Percentiles rank a stretch among this genome's conserved stretches.
Conservation (phyloP, 2,329 filamentous ascomycete genomes). For the Alternaria tenuissima region DNA sequence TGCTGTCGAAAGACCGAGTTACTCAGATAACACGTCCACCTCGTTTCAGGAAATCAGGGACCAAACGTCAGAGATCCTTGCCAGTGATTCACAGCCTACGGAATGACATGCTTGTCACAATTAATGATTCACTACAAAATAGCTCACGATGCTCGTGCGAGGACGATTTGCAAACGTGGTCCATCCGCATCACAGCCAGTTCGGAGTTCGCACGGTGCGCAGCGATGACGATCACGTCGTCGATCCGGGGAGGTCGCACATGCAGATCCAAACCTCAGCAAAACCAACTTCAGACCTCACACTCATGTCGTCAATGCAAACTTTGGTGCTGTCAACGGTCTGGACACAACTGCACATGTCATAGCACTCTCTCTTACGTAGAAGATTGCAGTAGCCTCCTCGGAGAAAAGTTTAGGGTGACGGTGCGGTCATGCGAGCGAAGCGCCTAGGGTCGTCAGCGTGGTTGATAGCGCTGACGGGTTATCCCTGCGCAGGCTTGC, state of each 20-base stretch:
- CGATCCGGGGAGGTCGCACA: slow-evolving; percentile 15
- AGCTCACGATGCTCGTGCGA: slow-evolving; percentile 1
- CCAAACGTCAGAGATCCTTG: not conserved
- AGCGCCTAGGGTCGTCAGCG: slow-evolving; percentile 11
- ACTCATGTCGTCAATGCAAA: slow-evolving; percentile 6
- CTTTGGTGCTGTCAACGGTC: not conserved
- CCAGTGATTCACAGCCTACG: not conserved
- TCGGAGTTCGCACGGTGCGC: slow-evolving; percentile 3
- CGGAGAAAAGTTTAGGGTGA: slow-evolving; percentile 10
- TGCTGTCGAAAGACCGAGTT: not conserved
- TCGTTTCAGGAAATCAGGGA: not conserved
- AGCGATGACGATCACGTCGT: slow-evolving; percentile 26
- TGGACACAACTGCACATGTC: slow-evolving; percentile 13
- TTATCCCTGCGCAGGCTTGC: slow-evolving; percentile 20
- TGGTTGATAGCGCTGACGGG: slow-evolving; percentile 8
- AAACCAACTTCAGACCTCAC: not conserved
- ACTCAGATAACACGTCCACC: not conserved
- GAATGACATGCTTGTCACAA: not conserved
- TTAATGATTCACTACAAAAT: slow-evolving; percentile 5
- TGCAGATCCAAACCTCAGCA: not conserved
- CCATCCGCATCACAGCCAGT: not conserved
- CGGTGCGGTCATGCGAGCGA: slow-evolving; percentile 14
- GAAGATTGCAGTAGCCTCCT: slow-evolving; percentile 11
- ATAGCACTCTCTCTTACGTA: slow-evolving; percentile 19
- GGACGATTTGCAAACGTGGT: slow-evolving; percentile 6